Conservation (phyloP, 2,329 filamentous ascomycete species). For the Fusarium decemcellulare region DNA sequence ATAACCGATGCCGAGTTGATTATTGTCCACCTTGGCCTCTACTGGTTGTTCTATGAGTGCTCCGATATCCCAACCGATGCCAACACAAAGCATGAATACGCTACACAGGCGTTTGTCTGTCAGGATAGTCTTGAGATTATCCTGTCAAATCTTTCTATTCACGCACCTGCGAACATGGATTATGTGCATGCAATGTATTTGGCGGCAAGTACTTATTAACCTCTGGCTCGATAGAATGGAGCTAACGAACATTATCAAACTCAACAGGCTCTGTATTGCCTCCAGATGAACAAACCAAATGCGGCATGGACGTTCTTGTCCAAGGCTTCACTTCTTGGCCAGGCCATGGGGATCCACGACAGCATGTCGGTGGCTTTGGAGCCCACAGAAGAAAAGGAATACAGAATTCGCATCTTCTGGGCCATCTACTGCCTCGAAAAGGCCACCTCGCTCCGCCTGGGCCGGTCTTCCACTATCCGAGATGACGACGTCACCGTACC, state of each 20-base stretch:
- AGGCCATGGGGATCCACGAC: constrained; percentile 41
- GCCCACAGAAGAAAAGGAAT: constrained; percentile 9
- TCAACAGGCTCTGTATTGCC: constrained; percentile 27
- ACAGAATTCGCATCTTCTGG: constrained; percentile 45
- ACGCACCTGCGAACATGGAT: constrained; percentile 32
- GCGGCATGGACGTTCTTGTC: constrained; percentile 42
- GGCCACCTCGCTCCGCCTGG: constrained; percentile 43
- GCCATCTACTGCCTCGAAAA: constrained; percentile 45
- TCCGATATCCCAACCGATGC: neutral
- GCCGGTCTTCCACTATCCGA: constrained; percentile 44
- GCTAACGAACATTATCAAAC: too few relatives aligned
- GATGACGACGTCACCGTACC: constrained; percentile 46
- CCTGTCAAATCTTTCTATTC: constrained; percentile 37
- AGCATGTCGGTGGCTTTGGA: constrained; percentile 21
- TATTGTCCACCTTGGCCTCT: neutral
- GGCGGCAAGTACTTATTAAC: constrained; percentile 23
- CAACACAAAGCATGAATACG: neutral
- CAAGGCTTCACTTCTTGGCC: constrained; percentile 36
- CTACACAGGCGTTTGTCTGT: constrained; percentile 26
- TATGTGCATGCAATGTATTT: constrained; percentile 32
- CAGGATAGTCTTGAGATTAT: constrained; percentile 41
- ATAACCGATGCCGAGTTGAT: neutral
- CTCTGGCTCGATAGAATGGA: too few relatives aligned
- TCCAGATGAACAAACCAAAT: constrained; percentile 36
- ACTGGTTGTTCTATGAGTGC: neutral